These are phyloP conservation scores for Lumnitzera racemosa DNA, from an alignment of 345 rosid species.

Conservation along the genomic window DNA sequence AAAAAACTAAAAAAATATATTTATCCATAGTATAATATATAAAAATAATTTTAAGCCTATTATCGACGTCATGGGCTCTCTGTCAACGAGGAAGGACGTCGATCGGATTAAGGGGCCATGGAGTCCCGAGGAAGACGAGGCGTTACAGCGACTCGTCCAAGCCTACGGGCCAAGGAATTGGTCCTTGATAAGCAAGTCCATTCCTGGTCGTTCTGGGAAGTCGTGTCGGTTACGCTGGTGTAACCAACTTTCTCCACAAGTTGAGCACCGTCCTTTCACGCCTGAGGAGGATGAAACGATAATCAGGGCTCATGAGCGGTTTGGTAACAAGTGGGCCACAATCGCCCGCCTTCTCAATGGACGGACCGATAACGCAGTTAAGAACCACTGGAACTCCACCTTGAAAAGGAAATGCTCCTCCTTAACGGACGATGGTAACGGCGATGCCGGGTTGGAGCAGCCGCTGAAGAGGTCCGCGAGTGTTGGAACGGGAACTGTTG, in stretches of 20 bases:
- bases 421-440: slow-evolving; percentile 20
- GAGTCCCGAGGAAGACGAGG: slow-evolving; percentile 78
- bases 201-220: slow-evolving; percentile 78
- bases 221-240: slow-evolving; percentile 82
- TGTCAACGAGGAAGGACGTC: slow-evolving; percentile 26
- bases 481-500: slow-evolving; percentile 34
- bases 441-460: slow-evolving; percentile 20
- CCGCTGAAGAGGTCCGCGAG: slow-evolving; percentile 66
- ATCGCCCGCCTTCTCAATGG: slow-evolving; percentile 71
- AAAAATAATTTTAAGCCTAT: neutral
- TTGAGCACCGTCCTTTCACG: slow-evolving; percentile 66
- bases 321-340: slow-evolving; percentile 84
- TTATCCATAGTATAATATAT: neutral
- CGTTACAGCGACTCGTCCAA: slow-evolving; percentile 51
- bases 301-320: slow-evolving; percentile 56
- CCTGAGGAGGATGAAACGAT: slow-evolving; percentile 59
- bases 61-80: neutral
- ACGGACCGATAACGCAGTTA: slow-evolving; percentile 72
- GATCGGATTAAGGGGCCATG: slow-evolving; percentile 89
- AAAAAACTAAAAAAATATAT: neutral
- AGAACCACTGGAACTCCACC: slow-evolving; percentile 83
- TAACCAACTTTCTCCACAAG: slow-evolving; percentile 79
- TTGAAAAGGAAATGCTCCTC: slow-evolving; percentile 62
- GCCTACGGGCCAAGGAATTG: slow-evolving; percentile 68
- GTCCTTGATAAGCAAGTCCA: slow-evolving; percentile 73